These are phyloP conservation scores for Podospora bellae-mahoneyi DNA, from an alignment of 495 filamentous ascomycete species.

Conservation along the genomic window DNA sequence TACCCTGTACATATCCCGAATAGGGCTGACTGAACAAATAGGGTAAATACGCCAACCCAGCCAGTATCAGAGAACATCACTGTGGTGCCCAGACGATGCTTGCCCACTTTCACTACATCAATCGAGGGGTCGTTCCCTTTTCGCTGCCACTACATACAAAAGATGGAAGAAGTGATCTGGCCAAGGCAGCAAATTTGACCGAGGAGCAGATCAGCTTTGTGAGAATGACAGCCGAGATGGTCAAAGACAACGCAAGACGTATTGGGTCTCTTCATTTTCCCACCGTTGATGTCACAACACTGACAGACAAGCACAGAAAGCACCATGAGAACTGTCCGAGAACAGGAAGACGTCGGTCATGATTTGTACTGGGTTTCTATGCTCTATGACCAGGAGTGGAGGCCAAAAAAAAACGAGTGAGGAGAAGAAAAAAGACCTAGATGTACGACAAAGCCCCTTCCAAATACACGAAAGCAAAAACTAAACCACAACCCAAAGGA, in stretches of 20 bases:
- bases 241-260: constrained; percentile 20
- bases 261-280: not conserved
- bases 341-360: constrained; percentile 16
- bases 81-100: constrained; percentile 43
- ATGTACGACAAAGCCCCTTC: not conserved
- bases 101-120: constrained; percentile 44
- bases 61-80: constrained; percentile 26
- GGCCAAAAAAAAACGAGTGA: constrained; percentile 21
- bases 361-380: constrained; percentile 32
- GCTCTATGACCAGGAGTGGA: constrained; percentile 29
- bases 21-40: not conserved
- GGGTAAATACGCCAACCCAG: constrained; percentile 24
- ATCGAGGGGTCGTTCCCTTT: constrained; percentile 36
- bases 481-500: not conserved
- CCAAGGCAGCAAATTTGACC: constrained; percentile 25
- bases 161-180: constrained; percentile 18
- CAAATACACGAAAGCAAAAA: not conserved
- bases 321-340: constrained; percentile 16
- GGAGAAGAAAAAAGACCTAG: not conserved
- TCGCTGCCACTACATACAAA: constrained; percentile 16
- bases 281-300: not conserved
- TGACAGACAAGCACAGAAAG: constrained; percentile 4
- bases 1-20: too few species aligned
- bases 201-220: constrained; percentile 29
- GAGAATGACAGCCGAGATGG: constrained; percentile 19